These are phyloP conservation scores for Cucurbita maxima DNA, from an alignment of 306 rosid species.

Conservation along the genomic window DNA sequence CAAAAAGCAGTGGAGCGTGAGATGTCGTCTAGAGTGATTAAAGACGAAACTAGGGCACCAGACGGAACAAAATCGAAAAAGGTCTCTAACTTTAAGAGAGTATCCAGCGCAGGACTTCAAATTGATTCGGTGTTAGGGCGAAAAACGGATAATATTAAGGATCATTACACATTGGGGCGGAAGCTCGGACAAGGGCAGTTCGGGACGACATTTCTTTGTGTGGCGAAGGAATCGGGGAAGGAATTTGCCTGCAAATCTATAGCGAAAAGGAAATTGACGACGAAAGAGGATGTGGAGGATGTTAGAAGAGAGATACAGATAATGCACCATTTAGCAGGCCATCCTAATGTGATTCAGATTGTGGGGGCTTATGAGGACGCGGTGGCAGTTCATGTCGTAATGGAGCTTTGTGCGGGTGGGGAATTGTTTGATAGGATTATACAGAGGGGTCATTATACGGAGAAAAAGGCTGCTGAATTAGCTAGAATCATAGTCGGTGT, in stretches of 20 bases:
- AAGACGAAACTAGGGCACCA: conserved; percentile 1
- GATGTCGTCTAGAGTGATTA: conserved; percentile 6
- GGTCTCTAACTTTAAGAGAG: conserved; percentile 45
- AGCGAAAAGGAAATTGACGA: conserved; percentile 65
- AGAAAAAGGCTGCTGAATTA: conserved; percentile 72
- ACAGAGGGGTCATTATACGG: conserved; percentile 79
- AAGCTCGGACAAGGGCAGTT: conserved; percentile 92
- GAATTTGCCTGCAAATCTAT: conserved; percentile 81
- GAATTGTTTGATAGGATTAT: conserved; percentile 85
- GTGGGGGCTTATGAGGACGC: conserved; percentile 71
- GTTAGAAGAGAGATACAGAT: conserved; percentile 88
- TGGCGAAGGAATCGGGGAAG: conserved; percentile 38
- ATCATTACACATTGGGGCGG: conserved; percentile 52
- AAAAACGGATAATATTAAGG: conserved; percentile 57
- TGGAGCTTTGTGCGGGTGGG: conserved; percentile 91
- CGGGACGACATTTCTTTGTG: conserved; percentile 64
- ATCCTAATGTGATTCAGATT: conserved; percentile 75
- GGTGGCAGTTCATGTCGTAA: conserved; percentile 71
- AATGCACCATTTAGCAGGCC: conserved; percentile 91
- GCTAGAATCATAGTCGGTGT: conserved; percentile 63
- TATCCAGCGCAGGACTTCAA: conserved; percentile 54
- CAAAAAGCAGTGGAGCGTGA: conserved; percentile 15
- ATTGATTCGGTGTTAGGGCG: conserved; percentile 65
- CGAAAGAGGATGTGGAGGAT: conserved; percentile 85
- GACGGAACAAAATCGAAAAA: conserved; percentile 34